These are phyloP conservation scores for Protomyces gravidus DNA, from an alignment of 1,139 yeast genomes.

Conservation along the genomic window DNA sequence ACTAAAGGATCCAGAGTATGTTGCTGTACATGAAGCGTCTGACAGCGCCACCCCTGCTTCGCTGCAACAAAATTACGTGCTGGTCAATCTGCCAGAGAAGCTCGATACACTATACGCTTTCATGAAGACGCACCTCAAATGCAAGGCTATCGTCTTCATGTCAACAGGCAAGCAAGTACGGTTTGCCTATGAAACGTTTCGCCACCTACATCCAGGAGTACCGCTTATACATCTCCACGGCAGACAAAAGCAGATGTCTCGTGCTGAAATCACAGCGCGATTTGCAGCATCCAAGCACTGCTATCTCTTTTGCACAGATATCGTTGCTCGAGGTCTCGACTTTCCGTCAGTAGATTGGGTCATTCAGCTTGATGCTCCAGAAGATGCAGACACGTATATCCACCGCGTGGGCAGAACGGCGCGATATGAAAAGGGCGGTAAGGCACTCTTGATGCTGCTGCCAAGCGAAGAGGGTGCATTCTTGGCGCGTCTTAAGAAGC, in stretches of 20 bases:
- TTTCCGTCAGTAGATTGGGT: conserved; percentile 99
- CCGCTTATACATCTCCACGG: conserved; percentile 90
- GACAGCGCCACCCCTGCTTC: conserved; percentile 70
- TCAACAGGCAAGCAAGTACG: conserved; percentile 95
- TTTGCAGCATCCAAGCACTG: conserved; percentile 82
- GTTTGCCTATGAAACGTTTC: conserved; percentile 81
- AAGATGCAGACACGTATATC: conserved; percentile 88
- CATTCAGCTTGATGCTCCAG: conserved; percentile 92
- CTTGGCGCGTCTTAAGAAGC: conserved; percentile 56
- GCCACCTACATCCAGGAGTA: conserved; percentile 93
- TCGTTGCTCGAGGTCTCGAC: conserved; percentile 95
- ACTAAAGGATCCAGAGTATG: conserved; percentile 63
- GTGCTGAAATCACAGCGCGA: conserved; percentile 82
- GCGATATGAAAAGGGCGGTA: conserved; percentile 84
- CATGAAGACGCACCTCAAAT: conserved; percentile 77
- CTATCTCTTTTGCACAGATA: conserved; percentile 91
- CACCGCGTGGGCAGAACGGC: conserved; percentile 98
- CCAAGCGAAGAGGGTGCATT: conserved; percentile 82
- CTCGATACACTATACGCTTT: conserved; percentile 84
- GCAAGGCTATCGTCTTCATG: conserved; percentile 80
- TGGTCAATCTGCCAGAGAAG: conserved; percentile 70
- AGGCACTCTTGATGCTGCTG: conserved; percentile 73
- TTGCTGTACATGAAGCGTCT: conserved; percentile 51
- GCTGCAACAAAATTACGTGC: conserved; percentile 75
- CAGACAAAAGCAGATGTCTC: conserved; percentile 87